Conservation (phyloP, 257 asterid species). For the Ballota nigra region DNA sequence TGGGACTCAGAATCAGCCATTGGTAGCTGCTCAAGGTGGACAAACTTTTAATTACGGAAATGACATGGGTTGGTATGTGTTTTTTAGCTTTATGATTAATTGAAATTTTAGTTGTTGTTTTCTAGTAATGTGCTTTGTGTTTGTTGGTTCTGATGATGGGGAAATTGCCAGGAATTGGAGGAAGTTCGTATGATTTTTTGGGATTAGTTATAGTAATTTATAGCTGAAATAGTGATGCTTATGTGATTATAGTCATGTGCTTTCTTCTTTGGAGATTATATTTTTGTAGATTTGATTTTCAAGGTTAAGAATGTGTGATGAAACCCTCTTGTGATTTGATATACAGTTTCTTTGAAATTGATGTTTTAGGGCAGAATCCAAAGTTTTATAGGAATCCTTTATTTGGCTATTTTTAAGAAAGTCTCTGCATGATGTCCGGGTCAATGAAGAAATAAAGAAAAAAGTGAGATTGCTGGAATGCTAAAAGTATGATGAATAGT, state of each 20-base stretch:
- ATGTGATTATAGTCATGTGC: background rate
- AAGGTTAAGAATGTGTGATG: background rate
- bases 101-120: background rate
- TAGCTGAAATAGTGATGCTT: too few species aligned
- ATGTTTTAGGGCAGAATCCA: background rate
- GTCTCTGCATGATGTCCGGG: background rate
- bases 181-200: background rate
- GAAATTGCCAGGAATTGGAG: too few species aligned
- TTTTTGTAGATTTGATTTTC: background rate
- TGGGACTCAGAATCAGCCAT: conserved; percentile 41
- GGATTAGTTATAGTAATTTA: too few species aligned
- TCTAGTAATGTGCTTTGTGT: conserved; percentile 21
- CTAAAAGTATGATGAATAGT: conserved; percentile 1
- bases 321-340: background rate
- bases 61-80: conserved; percentile 70
- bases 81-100: background rate
- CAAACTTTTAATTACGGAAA: conserved; percentile 60
- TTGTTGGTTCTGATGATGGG: conserved; percentile 9
- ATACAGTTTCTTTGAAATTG: background rate
- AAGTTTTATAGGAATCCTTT: background rate
- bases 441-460: background rate
- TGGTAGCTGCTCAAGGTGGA: conserved; percentile 54
- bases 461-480: conserved; percentile 4
- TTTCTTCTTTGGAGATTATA: background rate
- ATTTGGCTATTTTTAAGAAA: background rate